Base-by-base conservation (phyloP, 208 protist species). In the Acanthamoeba lenticulata region DNA sequence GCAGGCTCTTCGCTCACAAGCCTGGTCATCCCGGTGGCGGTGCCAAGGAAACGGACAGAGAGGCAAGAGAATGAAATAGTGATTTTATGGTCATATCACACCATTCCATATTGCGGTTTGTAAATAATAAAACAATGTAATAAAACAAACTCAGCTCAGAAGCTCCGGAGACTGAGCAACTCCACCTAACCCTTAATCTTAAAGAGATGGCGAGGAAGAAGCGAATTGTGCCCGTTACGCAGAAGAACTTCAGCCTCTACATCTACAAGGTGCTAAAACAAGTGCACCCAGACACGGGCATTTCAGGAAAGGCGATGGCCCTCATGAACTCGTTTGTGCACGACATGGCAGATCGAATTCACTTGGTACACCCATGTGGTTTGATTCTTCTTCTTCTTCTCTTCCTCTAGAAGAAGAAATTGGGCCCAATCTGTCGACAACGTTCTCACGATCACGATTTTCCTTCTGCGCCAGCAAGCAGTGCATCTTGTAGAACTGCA, bases 281-380 rank as follows among this genome's bases (percentile, higher is more conserved):
- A 96, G 98, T 99, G 27, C 99, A 99, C 97, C 98, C 97, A 42
- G 96, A 99, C 97, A 99, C 99, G 32, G 98, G 98, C 93, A 99
- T 99, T 83, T 99, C 99, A 65, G 98, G 98, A 32, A 98, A 99
- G 95, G 99, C 98, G 45, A 99, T 99, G 98, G 96, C 96, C 47
- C 99, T 99, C 60, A 99, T 99, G 99, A 97, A 99, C 97, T 96
- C 97, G 60, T 97, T 99, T 94, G 98, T 99, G 95, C 90, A 98
- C 97, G 98, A 99, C 97, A 94, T 99, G 96, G 99, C 98, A 96
- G 96, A 99, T 96, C 97, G 98, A 55, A 99, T 99, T 72, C 32
- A 38, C 5, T 1, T 19, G 1, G 67, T 77, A 27, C 65, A n/a
- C n/a, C n/a, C n/a, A 27, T 74, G 7, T 44, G n/a, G 9, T 98